A percentile compares a stretch with the other conserved stretches of the same genome.
Evolutionary conservation across 2,329 filamentous ascomycete species (phyloP).

Genomic region (Venturia oleaginea): DNA sequence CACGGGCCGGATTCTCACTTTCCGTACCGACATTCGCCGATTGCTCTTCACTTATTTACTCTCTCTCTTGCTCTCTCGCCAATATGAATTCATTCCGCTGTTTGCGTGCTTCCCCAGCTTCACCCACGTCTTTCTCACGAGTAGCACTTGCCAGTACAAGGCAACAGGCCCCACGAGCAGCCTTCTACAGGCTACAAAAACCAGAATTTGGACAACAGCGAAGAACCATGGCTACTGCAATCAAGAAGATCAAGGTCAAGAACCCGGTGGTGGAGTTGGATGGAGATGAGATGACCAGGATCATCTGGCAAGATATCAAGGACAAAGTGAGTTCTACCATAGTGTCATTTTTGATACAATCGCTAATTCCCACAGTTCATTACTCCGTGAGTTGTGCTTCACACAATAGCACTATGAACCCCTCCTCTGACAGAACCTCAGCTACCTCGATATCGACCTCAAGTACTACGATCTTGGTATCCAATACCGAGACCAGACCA

Average conservation of each 20-base stretch:
- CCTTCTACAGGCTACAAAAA: background rate
- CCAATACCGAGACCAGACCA: constrained; percentile 89
- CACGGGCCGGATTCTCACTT: background rate
- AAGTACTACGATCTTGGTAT: constrained; percentile 97
- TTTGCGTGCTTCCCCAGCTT: constrained; percentile 6
- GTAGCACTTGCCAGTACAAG: background rate
- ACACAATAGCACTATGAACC: background rate
- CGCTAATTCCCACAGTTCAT: constrained; percentile 9
- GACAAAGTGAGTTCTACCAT: constrained; percentile 53
- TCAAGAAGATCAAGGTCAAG: constrained; percentile 96
- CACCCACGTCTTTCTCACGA: background rate
- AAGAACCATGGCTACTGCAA: constrained; percentile 35
- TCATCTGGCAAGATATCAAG: constrained; percentile 99
- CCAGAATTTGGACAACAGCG: background rate
- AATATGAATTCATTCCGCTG: constrained; percentile 6
- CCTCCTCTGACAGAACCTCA: background rate
- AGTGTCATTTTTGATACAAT: background rate
- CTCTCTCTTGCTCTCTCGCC: background rate
- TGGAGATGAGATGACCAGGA: constrained; percentile 90
- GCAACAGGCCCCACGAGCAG: constrained; percentile 7
- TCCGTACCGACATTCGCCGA: constrained; percentile 6
- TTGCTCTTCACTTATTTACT: background rate
- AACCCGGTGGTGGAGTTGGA: constrained; percentile 98
- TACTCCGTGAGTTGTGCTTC: constrained; percentile 11
- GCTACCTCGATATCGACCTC: constrained; percentile 83